phyloP scores from a whole-genome alignment of 306 rosid species.

The Psophocarpus tetragonolobus region DNA sequence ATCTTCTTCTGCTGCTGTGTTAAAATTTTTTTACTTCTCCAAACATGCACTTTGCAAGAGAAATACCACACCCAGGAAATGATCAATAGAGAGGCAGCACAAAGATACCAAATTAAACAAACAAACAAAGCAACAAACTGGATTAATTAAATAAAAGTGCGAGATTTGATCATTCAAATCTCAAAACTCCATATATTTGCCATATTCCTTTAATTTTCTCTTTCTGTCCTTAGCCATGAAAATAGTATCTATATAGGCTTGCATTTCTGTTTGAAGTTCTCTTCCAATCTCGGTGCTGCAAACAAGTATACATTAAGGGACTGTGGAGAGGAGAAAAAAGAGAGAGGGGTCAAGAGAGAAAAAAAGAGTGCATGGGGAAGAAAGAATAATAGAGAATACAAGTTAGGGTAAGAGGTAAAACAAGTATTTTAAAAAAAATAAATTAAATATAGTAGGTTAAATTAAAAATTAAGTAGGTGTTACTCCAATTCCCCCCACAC shows the following conservation, averaged over 20 bases:
- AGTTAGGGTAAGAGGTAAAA: too few species aligned
- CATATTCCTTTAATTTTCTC: constrained; percentile 24
- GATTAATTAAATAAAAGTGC: constrained; percentile 37
- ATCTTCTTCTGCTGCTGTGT: constrained; percentile 24
- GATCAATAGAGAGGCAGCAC: constrained; percentile 34
- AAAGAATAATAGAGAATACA: too few species aligned
- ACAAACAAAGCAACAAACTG: constrained; percentile 36
- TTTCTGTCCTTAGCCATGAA: constrained; percentile 31
- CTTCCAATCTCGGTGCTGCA: constrained; percentile 76
- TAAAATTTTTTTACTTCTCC: too few species aligned
- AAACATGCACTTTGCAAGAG: too few species aligned
- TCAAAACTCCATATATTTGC: constrained; percentile 49
- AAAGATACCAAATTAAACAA: constrained; percentile 36
- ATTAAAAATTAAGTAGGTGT: too few species aligned
- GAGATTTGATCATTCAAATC: constrained; percentile 33
- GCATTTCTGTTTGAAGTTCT: constrained; percentile 59
- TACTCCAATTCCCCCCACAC: too few species aligned
- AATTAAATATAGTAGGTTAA: too few species aligned
- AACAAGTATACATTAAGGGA: constrained; percentile 33
- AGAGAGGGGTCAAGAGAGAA: too few species aligned
- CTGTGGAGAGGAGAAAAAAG: too few species aligned
- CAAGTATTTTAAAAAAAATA: too few species aligned
- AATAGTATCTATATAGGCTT: constrained; percentile 47
- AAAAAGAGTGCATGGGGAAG: too few species aligned
- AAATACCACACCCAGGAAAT: too few species aligned